Conservation (phyloP, 1,284 basidiomycete species). For the Coniferiporia weirii region DNA sequence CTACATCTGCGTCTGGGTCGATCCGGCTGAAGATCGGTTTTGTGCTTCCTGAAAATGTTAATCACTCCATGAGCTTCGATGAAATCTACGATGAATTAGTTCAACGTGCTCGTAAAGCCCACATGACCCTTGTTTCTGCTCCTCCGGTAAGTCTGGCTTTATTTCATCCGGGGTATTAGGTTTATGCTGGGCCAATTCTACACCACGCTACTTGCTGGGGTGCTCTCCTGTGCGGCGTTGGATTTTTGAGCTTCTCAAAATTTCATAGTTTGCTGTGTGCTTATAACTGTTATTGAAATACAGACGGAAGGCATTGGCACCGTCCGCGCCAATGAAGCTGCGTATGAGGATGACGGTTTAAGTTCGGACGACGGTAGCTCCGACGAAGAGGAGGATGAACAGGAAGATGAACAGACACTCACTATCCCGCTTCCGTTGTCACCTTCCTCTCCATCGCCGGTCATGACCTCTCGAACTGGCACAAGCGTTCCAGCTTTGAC, state of each 20-base stretch:
- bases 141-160: slow-evolving; percentile 61
- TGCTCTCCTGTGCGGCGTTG: background rate
- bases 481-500: background rate
- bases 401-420: background rate
- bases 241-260: background rate
- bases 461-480: background rate
- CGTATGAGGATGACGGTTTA: slow-evolving; percentile 73
- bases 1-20: slow-evolving; percentile 54
- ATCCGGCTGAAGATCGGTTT: slow-evolving; percentile 78
- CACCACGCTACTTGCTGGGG: no score
- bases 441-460: background rate
- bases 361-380: slow-evolving; percentile 46
- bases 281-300: background rate
- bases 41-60: slow-evolving; percentile 41
- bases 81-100: slow-evolving; percentile 62
- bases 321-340: slow-evolving; percentile 61
- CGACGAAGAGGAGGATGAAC: slow-evolving; percentile 33
- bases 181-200: background rate
- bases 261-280: background rate
- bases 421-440: background rate
- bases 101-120: slow-evolving; percentile 48
- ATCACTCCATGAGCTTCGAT: slow-evolving; percentile 39
- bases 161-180: background rate
- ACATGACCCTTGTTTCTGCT: slow-evolving; percentile 61
- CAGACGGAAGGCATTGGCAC: slow-evolving; percentile 90